Evolutionary conservation across 2,329 filamentous ascomycete genomes (phyloP).

Genomic region (Colletotrichum sp.): DNA sequence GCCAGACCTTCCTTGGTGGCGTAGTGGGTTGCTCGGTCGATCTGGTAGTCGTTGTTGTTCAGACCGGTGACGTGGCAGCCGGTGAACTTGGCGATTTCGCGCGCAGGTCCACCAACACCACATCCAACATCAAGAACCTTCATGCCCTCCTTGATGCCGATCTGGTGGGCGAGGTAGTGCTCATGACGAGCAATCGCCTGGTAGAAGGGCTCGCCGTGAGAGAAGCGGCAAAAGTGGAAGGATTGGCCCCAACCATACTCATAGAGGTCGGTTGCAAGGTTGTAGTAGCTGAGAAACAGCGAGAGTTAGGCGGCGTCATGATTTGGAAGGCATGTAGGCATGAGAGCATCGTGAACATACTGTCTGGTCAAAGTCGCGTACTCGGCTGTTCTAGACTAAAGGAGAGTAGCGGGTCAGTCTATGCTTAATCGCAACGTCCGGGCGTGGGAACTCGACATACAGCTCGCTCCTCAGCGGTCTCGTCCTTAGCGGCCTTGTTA

Average conservation of each 20-base stretch:
- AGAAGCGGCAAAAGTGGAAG: constrained; percentile 96
- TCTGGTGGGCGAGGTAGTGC: constrained; percentile 89
- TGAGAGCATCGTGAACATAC: constrained; percentile 51
- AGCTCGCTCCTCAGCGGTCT: constrained; percentile 76
- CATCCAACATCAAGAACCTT: constrained; percentile 94
- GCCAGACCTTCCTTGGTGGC: constrained; percentile 79
- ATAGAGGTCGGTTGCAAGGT: constrained; percentile 88
- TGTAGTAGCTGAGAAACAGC: constrained; percentile 74
- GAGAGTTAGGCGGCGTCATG: neutral
- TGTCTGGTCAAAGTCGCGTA: constrained; percentile 90
- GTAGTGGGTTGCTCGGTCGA: constrained; percentile 83
- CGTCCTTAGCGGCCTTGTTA: constrained; percentile 73
- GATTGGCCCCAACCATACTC: constrained; percentile 93
- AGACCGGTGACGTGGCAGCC: constrained; percentile 84
- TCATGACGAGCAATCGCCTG: constrained; percentile 93
- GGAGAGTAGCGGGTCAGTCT: neutral
- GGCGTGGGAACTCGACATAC: constrained; percentile 44
- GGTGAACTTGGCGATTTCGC: constrained; percentile 92
- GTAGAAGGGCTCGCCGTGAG: constrained; percentile 80
- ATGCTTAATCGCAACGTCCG: neutral
- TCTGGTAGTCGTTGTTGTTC: constrained; percentile 99
- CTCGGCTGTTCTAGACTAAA: constrained; percentile 74
- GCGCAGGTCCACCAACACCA: constrained; percentile 91
- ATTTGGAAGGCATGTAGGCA: neutral
- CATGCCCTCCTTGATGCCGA: constrained; percentile 80